Conservation (phyloP, 257 asterid species). For the Ocimum tenuiflorum region DNA sequence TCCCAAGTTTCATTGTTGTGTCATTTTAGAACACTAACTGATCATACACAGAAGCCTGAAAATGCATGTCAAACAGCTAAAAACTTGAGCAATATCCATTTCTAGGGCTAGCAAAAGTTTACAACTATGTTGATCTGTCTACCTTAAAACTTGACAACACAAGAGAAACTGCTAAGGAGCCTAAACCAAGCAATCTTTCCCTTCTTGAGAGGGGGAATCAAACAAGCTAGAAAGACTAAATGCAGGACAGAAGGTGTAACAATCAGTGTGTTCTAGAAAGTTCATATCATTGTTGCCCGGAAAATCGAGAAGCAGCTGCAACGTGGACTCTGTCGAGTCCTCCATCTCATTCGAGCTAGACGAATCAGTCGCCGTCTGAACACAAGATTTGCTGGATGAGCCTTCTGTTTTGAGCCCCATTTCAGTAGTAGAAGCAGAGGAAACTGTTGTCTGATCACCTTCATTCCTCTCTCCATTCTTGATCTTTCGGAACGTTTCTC, state of each 20-base stretch:
- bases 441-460: conserved; percentile 24
- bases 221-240: conserved; percentile 17
- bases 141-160: not conserved
- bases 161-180: not conserved
- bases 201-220: conserved; percentile 9
- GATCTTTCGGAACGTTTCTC: conserved; percentile 54
- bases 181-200: conserved; percentile 15
- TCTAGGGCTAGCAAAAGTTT: not conserved
- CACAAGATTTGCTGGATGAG: conserved; percentile 21
- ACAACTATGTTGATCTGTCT: not conserved
- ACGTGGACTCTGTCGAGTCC: conserved; percentile 74
- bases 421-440: conserved; percentile 39
- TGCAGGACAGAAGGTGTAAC: conserved; percentile 29
- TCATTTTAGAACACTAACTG: not conserved
- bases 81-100: not conserved
- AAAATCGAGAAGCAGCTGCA: conserved; percentile 74
- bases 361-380: conserved; percentile 27
- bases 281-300: conserved; percentile 78
- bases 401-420: conserved; percentile 15
- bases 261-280: conserved; percentile 51
- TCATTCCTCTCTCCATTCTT: conserved; percentile 19
- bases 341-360: conserved; percentile 54
- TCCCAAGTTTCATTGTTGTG: not conserved
- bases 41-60: no score
- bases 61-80: no score